These are phyloP conservation scores for Raphanus hybrid DNA, from an alignment of 441 rosid genomes.

Conservation along the genomic window DNA sequence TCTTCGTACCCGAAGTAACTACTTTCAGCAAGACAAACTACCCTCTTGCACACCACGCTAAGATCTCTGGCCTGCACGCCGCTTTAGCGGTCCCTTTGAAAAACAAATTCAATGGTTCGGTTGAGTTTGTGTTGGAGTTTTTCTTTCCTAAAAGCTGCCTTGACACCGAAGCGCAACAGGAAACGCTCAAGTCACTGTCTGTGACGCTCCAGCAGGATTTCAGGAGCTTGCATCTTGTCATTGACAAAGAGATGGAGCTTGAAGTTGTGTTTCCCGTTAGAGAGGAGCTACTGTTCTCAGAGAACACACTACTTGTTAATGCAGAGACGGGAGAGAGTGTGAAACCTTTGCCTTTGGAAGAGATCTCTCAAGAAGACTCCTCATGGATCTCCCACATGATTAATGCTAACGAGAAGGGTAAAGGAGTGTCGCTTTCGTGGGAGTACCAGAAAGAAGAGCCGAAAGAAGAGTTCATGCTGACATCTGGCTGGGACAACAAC, in stretches of 20 bases:
- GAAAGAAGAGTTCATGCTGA: conserved; percentile 63
- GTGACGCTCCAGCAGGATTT: conserved; percentile 53
- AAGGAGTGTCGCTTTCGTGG: conserved; percentile 61
- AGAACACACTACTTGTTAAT: conserved; percentile 15
- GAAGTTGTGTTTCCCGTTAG: conserved; percentile 48
- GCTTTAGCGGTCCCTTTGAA: conserved; percentile 73
- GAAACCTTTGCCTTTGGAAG: conserved; percentile 39
- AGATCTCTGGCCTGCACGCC: conserved; percentile 66
- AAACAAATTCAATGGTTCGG: conserved; percentile 50
- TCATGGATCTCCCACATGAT: conserved; percentile 65
- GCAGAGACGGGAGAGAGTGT: conserved; percentile 35
- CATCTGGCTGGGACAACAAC: conserved; percentile 52
- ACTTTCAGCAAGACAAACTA: conserved; percentile 63
- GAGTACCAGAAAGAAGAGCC: conserved; percentile 65
- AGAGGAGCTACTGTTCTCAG: conserved; percentile 44
- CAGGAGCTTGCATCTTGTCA: conserved; percentile 52
- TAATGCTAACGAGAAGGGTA: conserved; percentile 61
- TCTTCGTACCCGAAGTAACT: conserved; percentile 64
- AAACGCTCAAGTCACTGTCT: conserved; percentile 54
- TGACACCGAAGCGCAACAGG: conserved; percentile 54
- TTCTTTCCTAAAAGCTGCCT: conserved; percentile 70
- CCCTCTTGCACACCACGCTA: conserved; percentile 87
- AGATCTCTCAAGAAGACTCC: conserved; percentile 48
- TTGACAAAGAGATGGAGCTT: conserved; percentile 58
- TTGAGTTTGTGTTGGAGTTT: conserved; percentile 74